Evolutionary conservation across 2,329 filamentous ascomycete species (phyloP), one percentile per base, ranked within the genome.

Genomic region (Colletotrichum endophyticum): DNA sequence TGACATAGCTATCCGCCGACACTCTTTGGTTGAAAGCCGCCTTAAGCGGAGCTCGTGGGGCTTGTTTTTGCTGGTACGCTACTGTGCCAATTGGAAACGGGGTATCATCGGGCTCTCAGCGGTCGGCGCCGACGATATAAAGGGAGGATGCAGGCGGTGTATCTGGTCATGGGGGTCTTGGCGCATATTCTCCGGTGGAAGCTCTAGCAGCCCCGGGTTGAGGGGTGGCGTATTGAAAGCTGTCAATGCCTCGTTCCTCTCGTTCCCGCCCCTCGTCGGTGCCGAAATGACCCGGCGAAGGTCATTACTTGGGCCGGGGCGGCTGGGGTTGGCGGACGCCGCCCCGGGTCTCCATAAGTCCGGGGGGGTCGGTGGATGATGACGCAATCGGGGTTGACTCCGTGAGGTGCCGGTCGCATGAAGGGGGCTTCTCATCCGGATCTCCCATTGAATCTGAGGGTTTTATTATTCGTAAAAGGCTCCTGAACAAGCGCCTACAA

Each of bases 11-110:
- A 74, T 2, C 1, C 28, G 72, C 8, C 68, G 67, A 27, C 72
- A 67, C 34, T 75, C 63, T 6, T 19, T 49, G n/a, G 28, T 39
- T 6, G 34, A 69, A 15, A 72, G 68, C 9, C 63, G 72, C 8
- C 68, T 39, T 3, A 66, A 30, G 15, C 72, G 70, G 15, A 75
- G 68, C 64, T 75, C 72, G 22, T 75, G 72, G 6, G 63, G 75
- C 34, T 75, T 69, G 0, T 39, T 27, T 6, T 53, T 34, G 11
- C 67, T 66, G n/a, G 39, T 39, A 1, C 28, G 57, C 2, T 69
- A 15, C 57, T 66, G 75, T 7, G 32, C 34, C 16, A 72, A 30
- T 30, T 70, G 63, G 28, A 62, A 75, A 3, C 72, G 62, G 8
- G 63, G 64, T 11, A 34, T 30, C 11, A 70, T 22, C 8, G 64